Evolutionary conservation across 768 basidiomycete genomes (phyloP).

Genomic region (Hericium rajendrae): DNA sequence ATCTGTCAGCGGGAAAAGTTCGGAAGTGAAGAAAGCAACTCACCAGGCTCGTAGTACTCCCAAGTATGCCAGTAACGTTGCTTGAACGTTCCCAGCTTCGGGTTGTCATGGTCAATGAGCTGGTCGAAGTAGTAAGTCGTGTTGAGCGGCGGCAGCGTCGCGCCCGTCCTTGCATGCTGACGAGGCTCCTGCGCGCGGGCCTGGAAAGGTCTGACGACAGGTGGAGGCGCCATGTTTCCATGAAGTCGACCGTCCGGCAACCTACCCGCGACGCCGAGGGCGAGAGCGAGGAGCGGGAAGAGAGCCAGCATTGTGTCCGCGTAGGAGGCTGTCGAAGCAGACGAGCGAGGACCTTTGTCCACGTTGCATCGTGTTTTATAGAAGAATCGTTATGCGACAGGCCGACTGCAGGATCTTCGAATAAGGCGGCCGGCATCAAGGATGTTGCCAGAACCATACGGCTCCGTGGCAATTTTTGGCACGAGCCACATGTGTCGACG

Average conservation of each 20-base stretch:
- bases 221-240: conserved; percentile 1
- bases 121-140: conserved; percentile 45
- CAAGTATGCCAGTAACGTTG: conserved; percentile 67
- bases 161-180: conserved; percentile 14
- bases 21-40: neutral
- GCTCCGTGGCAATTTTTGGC: no score
- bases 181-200: neutral
- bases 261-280: neutral
- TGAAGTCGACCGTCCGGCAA: neutral
- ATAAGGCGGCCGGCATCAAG: no score
- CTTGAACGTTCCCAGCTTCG: conserved; percentile 68
- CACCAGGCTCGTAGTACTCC: conserved; percentile 47
- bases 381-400: no score
- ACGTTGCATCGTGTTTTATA: no score
- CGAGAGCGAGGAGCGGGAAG: neutral
- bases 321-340: no score
- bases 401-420: no score
- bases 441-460: no score
- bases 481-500: no score
- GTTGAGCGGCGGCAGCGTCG: conserved; percentile 22
- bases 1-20: neutral
- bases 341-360: no score
- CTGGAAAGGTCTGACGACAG: neutral
- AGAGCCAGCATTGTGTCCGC: neutral
- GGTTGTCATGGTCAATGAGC: conserved; percentile 42